phyloP scores from a whole-genome alignment of 441 rosid genomes.

The Aleurites moluccanus region DNA sequence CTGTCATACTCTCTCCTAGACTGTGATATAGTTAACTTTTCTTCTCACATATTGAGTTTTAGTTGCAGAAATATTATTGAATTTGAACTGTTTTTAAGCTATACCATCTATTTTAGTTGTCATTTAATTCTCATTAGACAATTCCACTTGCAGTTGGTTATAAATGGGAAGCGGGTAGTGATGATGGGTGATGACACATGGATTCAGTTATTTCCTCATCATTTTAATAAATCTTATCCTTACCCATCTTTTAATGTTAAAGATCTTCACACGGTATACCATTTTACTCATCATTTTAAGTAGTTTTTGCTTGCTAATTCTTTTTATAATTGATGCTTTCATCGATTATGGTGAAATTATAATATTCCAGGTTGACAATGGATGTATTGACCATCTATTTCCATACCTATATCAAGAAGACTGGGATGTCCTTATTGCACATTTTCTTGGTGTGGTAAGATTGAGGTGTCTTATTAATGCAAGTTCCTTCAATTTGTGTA shows the following conservation, averaged over 20 bases:
- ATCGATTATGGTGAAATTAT: not conserved
- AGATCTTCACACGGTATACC: slow-evolving; percentile 80
- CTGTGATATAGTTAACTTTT: not conserved
- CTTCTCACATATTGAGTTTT: not conserved
- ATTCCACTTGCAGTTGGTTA: slow-evolving; percentile 50
- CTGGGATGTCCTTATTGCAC: slow-evolving; percentile 97
- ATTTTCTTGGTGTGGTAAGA: slow-evolving; percentile 98
- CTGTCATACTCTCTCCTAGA: not conserved
- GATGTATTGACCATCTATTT: slow-evolving; percentile 82
- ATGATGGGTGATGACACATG: slow-evolving; percentile 99
- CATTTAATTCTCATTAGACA: slow-evolving; percentile 10
- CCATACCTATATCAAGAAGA: slow-evolving; percentile 79
- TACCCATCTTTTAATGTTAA: slow-evolving; percentile 96
- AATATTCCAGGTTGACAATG: slow-evolving; percentile 75
- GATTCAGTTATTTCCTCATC: slow-evolving; percentile 88
- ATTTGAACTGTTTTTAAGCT: not conserved
- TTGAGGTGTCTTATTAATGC: slow-evolving; percentile 20
- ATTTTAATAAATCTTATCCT: slow-evolving; percentile 79
- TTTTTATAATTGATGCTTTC: not conserved
- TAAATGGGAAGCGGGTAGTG: slow-evolving; percentile 79
- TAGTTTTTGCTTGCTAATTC: not conserved
- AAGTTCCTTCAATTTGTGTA: not conserved
- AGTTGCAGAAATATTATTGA: not conserved
- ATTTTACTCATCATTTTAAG: not conserved
- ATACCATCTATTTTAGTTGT: not conserved